These are phyloP conservation scores for Sechiopsis laciniata DNA, from an alignment of 306 rosid genomes.

Conservation along the genomic window DNA sequence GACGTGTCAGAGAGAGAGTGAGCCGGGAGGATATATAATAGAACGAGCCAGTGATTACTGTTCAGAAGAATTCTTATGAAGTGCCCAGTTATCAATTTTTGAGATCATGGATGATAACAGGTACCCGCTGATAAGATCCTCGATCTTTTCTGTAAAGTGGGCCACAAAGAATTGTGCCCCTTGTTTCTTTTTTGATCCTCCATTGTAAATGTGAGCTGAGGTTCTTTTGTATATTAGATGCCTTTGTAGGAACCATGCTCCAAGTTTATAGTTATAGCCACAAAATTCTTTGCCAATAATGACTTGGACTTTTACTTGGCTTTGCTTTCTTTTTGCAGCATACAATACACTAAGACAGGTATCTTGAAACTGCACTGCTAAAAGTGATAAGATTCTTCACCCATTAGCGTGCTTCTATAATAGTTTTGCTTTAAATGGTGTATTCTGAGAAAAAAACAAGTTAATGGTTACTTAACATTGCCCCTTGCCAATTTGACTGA, in stretches of 20 bases:
- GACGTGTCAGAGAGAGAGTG: constrained; percentile 30
- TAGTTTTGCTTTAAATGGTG: not conserved
- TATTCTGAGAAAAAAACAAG: not conserved
- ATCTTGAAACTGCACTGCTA: not conserved
- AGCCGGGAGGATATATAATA: constrained; percentile 18
- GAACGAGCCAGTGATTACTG: constrained; percentile 25
- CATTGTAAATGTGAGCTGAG: constrained; percentile 42
- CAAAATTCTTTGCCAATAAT: constrained; percentile 12
- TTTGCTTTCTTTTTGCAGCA: not conserved
- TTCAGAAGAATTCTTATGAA: constrained; percentile 36
- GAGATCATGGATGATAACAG: constrained; percentile 52
- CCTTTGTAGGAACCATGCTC: constrained; percentile 33
- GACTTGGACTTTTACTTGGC: not conserved
- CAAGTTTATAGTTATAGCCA: constrained; percentile 23
- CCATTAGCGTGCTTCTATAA: not conserved
- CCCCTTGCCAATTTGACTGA: not conserved
- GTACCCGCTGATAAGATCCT: constrained; percentile 25
- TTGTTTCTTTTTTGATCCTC: constrained; percentile 19
- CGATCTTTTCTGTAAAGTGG: constrained; percentile 23
- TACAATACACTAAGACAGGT: not conserved
- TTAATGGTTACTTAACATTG: not conserved
- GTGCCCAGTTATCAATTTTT: constrained; percentile 73
- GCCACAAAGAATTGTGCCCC: constrained; percentile 23
- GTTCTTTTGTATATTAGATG: constrained; percentile 31
- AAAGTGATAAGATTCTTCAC: not conserved